Evolutionary conservation across 2,329 filamentous ascomycete species (phyloP).

Genomic region (Colletotrichum sp.): DNA sequence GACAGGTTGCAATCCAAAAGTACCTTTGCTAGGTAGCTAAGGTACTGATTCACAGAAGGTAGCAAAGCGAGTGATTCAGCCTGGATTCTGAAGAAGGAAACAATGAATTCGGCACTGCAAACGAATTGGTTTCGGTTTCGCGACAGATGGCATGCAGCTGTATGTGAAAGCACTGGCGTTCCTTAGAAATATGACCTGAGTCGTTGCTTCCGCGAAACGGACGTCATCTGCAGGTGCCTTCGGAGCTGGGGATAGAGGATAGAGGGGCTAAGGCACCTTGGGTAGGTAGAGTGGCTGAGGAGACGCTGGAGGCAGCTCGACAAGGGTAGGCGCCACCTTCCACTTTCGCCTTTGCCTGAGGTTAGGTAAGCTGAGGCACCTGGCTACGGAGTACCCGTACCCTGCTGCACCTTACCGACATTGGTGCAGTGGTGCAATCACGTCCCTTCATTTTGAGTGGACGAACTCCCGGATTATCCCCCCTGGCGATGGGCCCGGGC

Average conservation of each 20-base stretch:
- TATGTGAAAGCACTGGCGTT: background rate
- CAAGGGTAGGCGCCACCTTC: background rate
- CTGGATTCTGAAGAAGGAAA: background rate
- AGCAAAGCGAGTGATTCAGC: background rate
- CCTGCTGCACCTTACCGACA: background rate
- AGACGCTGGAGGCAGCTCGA: background rate
- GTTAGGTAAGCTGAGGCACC: background rate
- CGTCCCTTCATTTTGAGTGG: conserved; percentile 2
- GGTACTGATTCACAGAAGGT: background rate
- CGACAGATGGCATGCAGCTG: background rate
- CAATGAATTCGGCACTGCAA: background rate
- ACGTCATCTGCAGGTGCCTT: conserved; percentile 21
- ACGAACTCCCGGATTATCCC: conserved; percentile 15
- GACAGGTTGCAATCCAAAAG: background rate
- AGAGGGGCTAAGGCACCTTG: conserved; percentile 1
- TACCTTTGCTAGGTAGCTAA: background rate
- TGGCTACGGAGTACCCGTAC: background rate
- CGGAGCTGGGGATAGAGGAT: background rate
- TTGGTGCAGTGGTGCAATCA: background rate
- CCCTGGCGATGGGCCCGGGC: background rate
- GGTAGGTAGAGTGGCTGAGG: background rate
- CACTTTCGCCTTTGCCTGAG: background rate
- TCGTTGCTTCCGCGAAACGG: conserved; percentile 7
- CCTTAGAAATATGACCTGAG: conserved; percentile 1
- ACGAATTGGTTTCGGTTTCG: conserved; percentile 10